These are phyloP conservation scores for Xanthoceras sorbifolium DNA, from an alignment of 345 rosid genomes.

Conservation along the genomic window DNA sequence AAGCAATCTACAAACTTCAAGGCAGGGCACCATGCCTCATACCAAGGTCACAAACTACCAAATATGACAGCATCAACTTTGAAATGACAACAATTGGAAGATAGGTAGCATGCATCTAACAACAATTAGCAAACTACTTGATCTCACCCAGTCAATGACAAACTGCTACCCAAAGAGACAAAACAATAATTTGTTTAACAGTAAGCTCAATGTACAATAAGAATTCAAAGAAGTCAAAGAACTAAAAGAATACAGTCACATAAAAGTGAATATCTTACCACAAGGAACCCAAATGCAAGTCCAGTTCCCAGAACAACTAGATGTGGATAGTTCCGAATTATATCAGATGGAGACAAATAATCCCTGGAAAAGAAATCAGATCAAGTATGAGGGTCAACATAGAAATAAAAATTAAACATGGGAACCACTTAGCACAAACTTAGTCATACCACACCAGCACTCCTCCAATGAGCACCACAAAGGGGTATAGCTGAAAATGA, in stretches of 20 bases:
- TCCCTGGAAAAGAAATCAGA: conserved; percentile 49
- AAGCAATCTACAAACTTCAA: not conserved
- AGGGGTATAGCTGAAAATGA: conserved; percentile 76
- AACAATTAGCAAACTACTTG: not conserved
- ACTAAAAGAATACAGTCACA: conserved; percentile 2
- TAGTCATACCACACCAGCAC: conserved; percentile 73
- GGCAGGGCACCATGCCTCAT: not conserved
- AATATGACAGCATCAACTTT: not conserved
- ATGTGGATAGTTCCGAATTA: conserved; percentile 83
- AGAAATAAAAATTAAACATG: conserved; percentile 8
- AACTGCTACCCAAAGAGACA: not conserved
- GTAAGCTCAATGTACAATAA: not conserved
- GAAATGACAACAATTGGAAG: not conserved
- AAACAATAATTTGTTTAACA: not conserved
- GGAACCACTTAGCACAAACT: not conserved
- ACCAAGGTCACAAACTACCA: not conserved
- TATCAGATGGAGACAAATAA: conserved; percentile 78
- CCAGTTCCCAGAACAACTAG: conserved; percentile 89
- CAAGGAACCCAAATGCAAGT: conserved; percentile 97
- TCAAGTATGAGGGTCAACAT: conserved; percentile 16
- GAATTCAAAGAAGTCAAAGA: not conserved
- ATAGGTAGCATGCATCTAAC: not conserved
- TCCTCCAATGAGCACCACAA: conserved; percentile 70
- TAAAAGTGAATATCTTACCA: conserved; percentile 53
- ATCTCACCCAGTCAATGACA: not conserved